phyloP scores from a whole-genome alignment of 2,329 filamentous ascomycete genomes.

The Alternaria sp. region DNA sequence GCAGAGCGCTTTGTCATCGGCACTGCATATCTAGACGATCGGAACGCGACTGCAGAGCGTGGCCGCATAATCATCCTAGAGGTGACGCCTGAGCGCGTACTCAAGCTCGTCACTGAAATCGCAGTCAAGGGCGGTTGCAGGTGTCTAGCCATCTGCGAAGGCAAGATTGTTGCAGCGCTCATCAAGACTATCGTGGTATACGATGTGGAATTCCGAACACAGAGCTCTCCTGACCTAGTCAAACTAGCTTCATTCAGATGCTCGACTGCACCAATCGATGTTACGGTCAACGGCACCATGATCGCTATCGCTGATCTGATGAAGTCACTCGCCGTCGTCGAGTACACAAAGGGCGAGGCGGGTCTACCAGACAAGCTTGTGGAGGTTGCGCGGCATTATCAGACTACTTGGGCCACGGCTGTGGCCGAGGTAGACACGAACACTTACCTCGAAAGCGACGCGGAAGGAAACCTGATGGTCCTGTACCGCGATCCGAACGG shows the following conservation, averaged over 20 bases:
- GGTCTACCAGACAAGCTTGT: conserved; percentile 67
- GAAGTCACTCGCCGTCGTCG: conserved; percentile 84
- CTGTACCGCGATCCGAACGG: conserved; percentile 75
- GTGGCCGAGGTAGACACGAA: conserved; percentile 74
- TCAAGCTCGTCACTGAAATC: conserved; percentile 74
- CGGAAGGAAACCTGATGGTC: conserved; percentile 85
- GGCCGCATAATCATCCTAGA: conserved; percentile 88
- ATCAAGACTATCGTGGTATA: conserved; percentile 79
- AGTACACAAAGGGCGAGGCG: conserved; percentile 67
- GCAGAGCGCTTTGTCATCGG: conserved; percentile 89
- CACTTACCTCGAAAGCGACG: conserved; percentile 82
- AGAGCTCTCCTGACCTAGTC: conserved; percentile 63
- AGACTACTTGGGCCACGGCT: conserved; percentile 82
- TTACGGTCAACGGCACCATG: conserved; percentile 73
- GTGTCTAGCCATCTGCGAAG: conserved; percentile 72
- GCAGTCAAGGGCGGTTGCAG: conserved; percentile 81
- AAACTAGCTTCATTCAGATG: conserved; percentile 80
- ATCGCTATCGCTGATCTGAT: conserved; percentile 92
- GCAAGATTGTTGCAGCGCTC: conserved; percentile 83
- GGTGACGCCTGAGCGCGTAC: conserved; percentile 73
- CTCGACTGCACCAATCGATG: conserved; percentile 81
- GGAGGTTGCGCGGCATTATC: conserved; percentile 80
- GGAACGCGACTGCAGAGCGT: conserved; percentile 57
- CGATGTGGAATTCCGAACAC: conserved; percentile 60
- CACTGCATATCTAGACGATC: conserved; percentile 77